Evolutionary conservation across 495 filamentous ascomycete genomes (phyloP), one percentile per base, ranked within the genome.

Genomic region (Rhypophila decipiens): DNA sequence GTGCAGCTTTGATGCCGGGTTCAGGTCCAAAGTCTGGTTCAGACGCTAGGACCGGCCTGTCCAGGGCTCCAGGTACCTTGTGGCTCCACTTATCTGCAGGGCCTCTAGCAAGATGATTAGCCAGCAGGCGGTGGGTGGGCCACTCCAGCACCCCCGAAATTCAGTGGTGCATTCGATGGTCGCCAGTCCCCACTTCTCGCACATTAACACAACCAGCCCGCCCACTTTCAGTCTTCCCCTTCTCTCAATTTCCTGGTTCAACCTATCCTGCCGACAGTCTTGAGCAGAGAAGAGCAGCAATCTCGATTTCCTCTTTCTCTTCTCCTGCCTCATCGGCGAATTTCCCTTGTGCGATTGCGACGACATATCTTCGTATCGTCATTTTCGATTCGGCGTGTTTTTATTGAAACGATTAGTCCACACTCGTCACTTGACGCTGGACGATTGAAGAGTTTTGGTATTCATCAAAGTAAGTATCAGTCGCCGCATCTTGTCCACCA

Each of bases 151-250:
- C 49, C 52, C 59, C 54, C 53, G 50, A 60, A 57, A 49, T 59
- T 55, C 53, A 55, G 49, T 46, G 39, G 51, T 57, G 50, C 42
- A 48, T 54, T 39, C 22, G 11, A 17, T 7, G 3, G 49, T 44
- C 20, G 4, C 38, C 17, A 18, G 24, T 54, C 49, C 57, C 54
- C 49, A 44, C 50, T 53, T 53, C 47, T 47, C 54, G 60, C 60
- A 58, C 60, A 63, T 63, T 63, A 63, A 58, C 57, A 59, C 43
- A 63, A 60, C 49, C 59, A 49, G 45, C 53, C 56, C 56, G 43
- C 60, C 55, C 57, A 53, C 57, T 55, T 58, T 52, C 49, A 2
- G 7, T 38, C 36, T 18, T 61, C 56, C 39, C 50, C 48, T 55
- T 56, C 46, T 52, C 46, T 54, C 53, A 47, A 57, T 51, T 51